Conservation (phyloP, 2,329 filamentous ascomycete genomes). For the Hymenoscyphus scutula region DNA sequence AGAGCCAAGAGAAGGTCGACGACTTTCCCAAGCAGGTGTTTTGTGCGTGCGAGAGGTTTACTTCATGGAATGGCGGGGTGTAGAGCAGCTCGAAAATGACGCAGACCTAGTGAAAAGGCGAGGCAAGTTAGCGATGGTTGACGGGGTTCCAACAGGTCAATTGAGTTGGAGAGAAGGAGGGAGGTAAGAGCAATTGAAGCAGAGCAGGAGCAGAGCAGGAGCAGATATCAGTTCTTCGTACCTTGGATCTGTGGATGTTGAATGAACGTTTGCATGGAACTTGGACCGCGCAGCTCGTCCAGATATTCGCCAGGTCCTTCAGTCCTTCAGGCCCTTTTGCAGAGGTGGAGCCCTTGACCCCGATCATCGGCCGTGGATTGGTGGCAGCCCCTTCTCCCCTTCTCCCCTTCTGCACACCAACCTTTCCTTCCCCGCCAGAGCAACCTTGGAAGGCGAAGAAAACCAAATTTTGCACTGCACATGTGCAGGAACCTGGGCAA, state of each 20-base stretch:
- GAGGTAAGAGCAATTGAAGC: neutral
- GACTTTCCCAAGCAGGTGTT: conserved; percentile 28
- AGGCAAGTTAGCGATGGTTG: neutral
- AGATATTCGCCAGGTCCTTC: conserved; percentile 2
- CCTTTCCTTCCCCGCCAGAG: neutral
- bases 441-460: neutral
- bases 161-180: neutral
- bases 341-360: neutral
- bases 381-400: too few species aligned
- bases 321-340: neutral
- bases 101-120: conserved; percentile 22
- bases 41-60: conserved; percentile 18
- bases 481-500: neutral
- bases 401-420: neutral
- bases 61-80: conserved; percentile 32
- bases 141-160: neutral
- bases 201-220: neutral
- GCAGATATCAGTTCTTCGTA: neutral
- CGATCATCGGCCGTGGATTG: neutral
- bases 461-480: neutral
- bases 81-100: conserved; percentile 27
- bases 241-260: conserved; percentile 2
- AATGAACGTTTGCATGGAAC: conserved; percentile 5
- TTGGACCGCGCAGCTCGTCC: conserved; percentile 5
- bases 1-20: conserved; percentile 27